Conservation (phyloP, 192 early-diverging fungal species). For the Backusella luteola region DNA sequence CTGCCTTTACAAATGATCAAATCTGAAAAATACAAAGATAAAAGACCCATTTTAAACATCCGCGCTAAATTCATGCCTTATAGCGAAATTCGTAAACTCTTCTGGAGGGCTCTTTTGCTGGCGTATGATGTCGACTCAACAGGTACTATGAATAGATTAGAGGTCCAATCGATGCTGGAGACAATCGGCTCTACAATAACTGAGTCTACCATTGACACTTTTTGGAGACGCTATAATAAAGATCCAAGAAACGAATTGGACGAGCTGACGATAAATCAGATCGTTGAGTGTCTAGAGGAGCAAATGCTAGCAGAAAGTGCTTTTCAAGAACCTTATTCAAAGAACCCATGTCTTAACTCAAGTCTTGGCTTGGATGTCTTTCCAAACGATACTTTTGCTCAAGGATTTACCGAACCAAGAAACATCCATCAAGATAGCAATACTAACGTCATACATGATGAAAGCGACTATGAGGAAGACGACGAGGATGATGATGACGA, state of each 20-base stretch:
- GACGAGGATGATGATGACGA: constrained; percentile 33
- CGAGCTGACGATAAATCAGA: constrained; percentile 56
- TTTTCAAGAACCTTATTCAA: neutral
- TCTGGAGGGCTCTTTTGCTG: constrained; percentile 65
- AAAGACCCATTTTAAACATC: constrained; percentile 47
- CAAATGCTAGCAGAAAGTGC: constrained; percentile 22
- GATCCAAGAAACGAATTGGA: constrained; percentile 47
- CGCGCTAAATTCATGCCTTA: constrained; percentile 68
- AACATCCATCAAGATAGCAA: neutral
- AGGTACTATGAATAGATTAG: constrained; percentile 54
- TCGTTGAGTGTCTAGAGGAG: constrained; percentile 60
- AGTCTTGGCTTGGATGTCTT: neutral
- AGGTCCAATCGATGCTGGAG: constrained; percentile 71
- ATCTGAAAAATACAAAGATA: constrained; percentile 36
- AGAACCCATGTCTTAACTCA: neutral
- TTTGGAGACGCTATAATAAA: constrained; percentile 49
- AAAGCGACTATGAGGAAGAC: constrained; percentile 11
- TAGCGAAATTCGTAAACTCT: constrained; percentile 57
- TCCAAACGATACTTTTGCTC: neutral
- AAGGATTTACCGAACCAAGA: neutral
- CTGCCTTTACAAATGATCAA: constrained; percentile 40
- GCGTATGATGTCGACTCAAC: constrained; percentile 62
- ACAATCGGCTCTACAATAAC: constrained; percentile 65
- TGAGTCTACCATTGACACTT: constrained; percentile 59
- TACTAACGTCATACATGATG: neutral